These are phyloP conservation scores for Chytriomyces sp. DNA, from an alignment of 192 early-diverging fungal species.

Conservation along the genomic window DNA sequence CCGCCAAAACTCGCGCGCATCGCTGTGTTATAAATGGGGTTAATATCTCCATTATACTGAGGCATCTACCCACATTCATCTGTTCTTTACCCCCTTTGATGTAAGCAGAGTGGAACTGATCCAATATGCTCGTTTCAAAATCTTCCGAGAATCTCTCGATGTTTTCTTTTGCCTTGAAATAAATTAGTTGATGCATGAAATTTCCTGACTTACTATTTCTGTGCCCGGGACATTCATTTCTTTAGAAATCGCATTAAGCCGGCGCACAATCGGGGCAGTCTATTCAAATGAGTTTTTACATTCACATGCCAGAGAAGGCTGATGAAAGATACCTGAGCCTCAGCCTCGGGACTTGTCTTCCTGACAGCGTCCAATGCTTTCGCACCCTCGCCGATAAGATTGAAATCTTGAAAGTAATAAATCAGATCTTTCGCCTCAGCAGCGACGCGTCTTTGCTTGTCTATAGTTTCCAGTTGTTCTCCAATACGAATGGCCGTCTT, in stretches of 20 bases:
- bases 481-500: slow-evolving; percentile 96
- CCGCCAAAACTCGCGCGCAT: slow-evolving; percentile 81
- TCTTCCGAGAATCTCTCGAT: slow-evolving; percentile 94
- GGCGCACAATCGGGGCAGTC: slow-evolving; percentile 83
- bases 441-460: slow-evolving; percentile 86
- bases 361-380: slow-evolving; percentile 74
- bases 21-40: slow-evolving; percentile 54
- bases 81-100: slow-evolving; percentile 66
- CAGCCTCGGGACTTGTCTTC: slow-evolving; percentile 77
- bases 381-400: slow-evolving; percentile 61
- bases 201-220: slow-evolving; percentile 45
- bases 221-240: slow-evolving; percentile 74
- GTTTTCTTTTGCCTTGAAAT: slow-evolving; percentile 67
- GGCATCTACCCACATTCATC: slow-evolving; percentile 67
- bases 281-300: slow-evolving; percentile 19
- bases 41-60: neutral
- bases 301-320: neutral
- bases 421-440: slow-evolving; percentile 89
- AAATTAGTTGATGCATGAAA: neutral
- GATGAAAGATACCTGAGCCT: slow-evolving; percentile 64
- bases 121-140: slow-evolving; percentile 86
- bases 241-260: slow-evolving; percentile 83
- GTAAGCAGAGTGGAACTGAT: slow-evolving; percentile 86
- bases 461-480: slow-evolving; percentile 95
- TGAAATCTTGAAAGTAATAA: slow-evolving; percentile 91